Base-by-base conservation (phyloP, 805 yeast genomes). In the Starmerella apis region DNA sequence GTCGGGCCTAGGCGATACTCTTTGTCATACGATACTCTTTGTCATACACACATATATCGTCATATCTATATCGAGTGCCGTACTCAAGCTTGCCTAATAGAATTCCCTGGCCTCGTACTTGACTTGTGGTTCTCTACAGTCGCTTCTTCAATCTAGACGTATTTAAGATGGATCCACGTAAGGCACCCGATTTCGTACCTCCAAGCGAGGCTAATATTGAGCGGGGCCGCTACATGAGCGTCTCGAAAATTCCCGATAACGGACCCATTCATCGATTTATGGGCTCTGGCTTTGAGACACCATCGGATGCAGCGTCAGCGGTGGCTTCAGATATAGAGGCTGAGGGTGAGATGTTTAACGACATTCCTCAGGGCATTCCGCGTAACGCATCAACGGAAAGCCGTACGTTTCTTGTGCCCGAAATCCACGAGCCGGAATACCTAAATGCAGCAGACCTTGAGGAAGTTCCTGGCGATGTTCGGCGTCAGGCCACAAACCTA, bases 381-480 rank as follows among this genome's bases (percentile, higher is more conserved):
- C 55, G 56, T 19, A 47, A 48, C 22, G 50, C 51, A 10, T 50
- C 84, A 20, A 19, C 39, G 7, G 18, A 32, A 11, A 45, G 52
- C 13, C 49, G 54, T 25, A 45, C 46, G 30, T 60, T 60, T 33
- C 59, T 59, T 20, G 62, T 60, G 22, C 63, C 63, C 11, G 59
- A 58, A 38, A 53, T 59, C 43, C 50, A 52, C 50, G 63, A 60
- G 51, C 62, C 63, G 16, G 62, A 59, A 36, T 60, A 60, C 50
- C 49, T 54, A 22, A 58, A 50, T 61, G 82, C 86, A 46, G 97
- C 96, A 0, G 96, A 88, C 62, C 73, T 92, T 52, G 98, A 92
- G 65, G 98, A 92, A 66, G 96, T 92, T 11, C 98, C 98, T 0
- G 88, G 84, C 59, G 96, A 97, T 1, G 78, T 92, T 48, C 80